Conservation (phyloP, 148 eudicot species). For the Arbutus unedo region DNA sequence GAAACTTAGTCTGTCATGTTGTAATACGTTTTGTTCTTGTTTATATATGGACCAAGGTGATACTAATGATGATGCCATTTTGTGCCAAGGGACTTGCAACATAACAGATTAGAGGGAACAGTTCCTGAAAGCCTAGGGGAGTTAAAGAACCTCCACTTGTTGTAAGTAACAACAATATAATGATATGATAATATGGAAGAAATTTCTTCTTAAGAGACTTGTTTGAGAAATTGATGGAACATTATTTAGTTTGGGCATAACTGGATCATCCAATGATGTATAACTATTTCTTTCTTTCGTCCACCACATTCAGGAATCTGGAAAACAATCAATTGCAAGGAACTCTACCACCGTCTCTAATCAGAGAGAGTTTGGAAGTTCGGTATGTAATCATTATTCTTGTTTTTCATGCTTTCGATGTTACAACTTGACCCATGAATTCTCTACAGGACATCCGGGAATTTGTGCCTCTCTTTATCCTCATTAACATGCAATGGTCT, state of each 20-base stretch:
- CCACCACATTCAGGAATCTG: slow-evolving; percentile 45
- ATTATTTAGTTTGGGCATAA: background rate
- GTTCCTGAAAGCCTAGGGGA: slow-evolving; percentile 63
- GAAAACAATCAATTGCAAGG: slow-evolving; percentile 71
- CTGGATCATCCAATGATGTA: background rate
- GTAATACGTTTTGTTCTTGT: background rate
- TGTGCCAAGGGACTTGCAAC: slow-evolving; percentile 57
- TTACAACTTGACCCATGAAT: slow-evolving; percentile 14
- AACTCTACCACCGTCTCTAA: slow-evolving; percentile 62
- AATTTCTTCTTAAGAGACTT: background rate
- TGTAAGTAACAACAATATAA: slow-evolving; percentile 43
- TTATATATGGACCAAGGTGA: background rate
- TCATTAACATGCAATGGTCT: slow-evolving; percentile 33
- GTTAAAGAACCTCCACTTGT: slow-evolving; percentile 55
- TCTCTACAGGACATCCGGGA: slow-evolving; percentile 60
- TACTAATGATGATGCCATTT: background rate
- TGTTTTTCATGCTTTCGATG: background rate
- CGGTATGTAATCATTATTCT: slow-evolving; percentile 32
- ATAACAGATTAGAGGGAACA: slow-evolving; percentile 57
- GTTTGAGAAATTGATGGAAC: background rate
- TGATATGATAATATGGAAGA: background rate
- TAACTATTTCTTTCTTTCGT: background rate
- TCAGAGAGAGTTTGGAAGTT: slow-evolving; percentile 54
- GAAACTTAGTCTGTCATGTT: background rate
- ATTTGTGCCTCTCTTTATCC: slow-evolving; percentile 65